Evolutionary conservation across 164 flowering plant genomes (phyloP).

Genomic region (Paratinospora sagittata): DNA sequence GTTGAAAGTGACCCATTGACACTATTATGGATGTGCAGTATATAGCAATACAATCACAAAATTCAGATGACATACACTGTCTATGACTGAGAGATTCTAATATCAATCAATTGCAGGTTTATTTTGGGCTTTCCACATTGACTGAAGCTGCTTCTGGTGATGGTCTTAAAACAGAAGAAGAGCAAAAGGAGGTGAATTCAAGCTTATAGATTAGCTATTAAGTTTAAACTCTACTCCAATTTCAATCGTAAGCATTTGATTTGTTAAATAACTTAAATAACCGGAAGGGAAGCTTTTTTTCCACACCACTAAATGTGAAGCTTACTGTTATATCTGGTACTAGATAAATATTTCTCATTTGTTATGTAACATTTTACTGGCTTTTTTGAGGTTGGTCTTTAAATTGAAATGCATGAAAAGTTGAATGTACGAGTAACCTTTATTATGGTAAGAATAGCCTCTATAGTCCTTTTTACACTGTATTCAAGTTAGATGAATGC

Average conservation of each 20-base stretch:
- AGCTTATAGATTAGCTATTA: not conserved
- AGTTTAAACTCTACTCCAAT: not conserved
- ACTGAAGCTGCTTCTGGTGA: constrained; percentile 77
- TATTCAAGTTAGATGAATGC: too few relatives aligned
- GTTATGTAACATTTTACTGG: too few relatives aligned
- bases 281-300: not conserved
- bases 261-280: not conserved
- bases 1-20: too few relatives aligned
- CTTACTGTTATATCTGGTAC: not conserved
- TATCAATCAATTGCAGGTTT: constrained; percentile 49
- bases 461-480: too few relatives aligned
- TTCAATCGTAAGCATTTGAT: not conserved
- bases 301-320: not conserved
- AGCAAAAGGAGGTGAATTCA: constrained; percentile 73
- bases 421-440: too few relatives aligned
- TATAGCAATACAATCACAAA: not conserved
- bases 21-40: not conserved
- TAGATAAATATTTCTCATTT: not conserved
- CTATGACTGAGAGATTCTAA: not conserved
- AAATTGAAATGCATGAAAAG: too few relatives aligned
- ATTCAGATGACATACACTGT: not conserved
- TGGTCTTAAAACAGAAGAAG: constrained; percentile 72
- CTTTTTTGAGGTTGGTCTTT: too few relatives aligned
- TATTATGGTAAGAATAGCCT: too few relatives aligned
- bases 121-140: constrained; percentile 90